Percentiles rank a stretch among this genome's conserved stretches.
These are phyloP conservation scores for Prototheca stagnorum DNA, from an alignment of 163 green algal species.

Conservation along the genomic window DNA sequence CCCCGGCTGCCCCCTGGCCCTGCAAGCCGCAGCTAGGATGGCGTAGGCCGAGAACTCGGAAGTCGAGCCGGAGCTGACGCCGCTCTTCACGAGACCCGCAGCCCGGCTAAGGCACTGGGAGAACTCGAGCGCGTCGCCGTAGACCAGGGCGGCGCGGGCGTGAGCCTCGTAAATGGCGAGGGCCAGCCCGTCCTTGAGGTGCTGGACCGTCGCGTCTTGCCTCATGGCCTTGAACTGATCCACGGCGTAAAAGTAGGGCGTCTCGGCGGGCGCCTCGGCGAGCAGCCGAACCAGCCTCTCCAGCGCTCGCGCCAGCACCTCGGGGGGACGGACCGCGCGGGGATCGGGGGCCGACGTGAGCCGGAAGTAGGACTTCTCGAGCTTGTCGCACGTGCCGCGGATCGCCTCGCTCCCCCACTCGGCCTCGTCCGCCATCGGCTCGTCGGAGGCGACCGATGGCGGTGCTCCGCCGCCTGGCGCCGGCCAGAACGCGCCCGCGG, in stretches of 20 bases:
- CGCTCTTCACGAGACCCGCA: slow-evolving; percentile 36
- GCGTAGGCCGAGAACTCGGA: slow-evolving; percentile 70
- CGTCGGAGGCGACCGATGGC: not conserved
- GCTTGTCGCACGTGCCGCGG: slow-evolving; percentile 40
- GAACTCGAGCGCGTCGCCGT: slow-evolving; percentile 71
- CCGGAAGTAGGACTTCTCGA: slow-evolving; percentile 85
- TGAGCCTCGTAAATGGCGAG: slow-evolving; percentile 60
- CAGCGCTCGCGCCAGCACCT: slow-evolving; percentile 45
- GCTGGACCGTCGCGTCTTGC: slow-evolving; percentile 80
- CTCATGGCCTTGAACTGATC: slow-evolving; percentile 89
- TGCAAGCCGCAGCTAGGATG: slow-evolving; percentile 40
- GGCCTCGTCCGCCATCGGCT: not conserved
- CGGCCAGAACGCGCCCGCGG: not conserved
- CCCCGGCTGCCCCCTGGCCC: no score
- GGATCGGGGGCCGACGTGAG: slow-evolving; percentile 61
- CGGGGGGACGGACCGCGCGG: slow-evolving; percentile 44
- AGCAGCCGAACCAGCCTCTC: slow-evolving; percentile 39
- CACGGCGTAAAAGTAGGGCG: slow-evolving; percentile 52
- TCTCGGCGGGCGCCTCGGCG: slow-evolving; percentile 22
- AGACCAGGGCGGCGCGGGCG: slow-evolving; percentile 60
- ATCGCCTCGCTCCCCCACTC: slow-evolving; percentile 3
- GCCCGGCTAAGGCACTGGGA: slow-evolving; percentile 82
- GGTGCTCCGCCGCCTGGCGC: not conserved
- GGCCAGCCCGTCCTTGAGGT: slow-evolving; percentile 43
- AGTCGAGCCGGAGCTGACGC: not conserved